These are phyloP conservation scores for Aspergillus costaricaensis DNA, from an alignment of 2,329 filamentous ascomycete species.

Conservation along the genomic window DNA sequence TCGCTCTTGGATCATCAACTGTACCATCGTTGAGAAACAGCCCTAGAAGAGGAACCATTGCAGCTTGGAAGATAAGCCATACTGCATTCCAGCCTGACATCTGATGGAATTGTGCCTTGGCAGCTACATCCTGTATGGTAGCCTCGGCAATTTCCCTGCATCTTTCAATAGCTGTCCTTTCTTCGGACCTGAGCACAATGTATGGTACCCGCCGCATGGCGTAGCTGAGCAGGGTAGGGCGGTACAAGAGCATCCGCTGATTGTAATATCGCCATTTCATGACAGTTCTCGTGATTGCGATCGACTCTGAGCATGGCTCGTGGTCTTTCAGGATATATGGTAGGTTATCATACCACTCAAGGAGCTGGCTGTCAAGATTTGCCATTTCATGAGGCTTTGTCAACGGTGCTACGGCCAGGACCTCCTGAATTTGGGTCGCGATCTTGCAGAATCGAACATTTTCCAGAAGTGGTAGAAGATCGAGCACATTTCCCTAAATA, in stretches of 20 bases:
- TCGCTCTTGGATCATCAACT: slow-evolving; percentile 62
- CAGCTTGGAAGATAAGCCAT: slow-evolving; percentile 79
- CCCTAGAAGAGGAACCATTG: slow-evolving; percentile 75
- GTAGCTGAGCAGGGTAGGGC: slow-evolving; percentile 70
- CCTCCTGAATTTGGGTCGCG: slow-evolving; percentile 74
- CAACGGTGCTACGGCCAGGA: slow-evolving; percentile 68
- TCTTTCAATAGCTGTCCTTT: slow-evolving; percentile 66
- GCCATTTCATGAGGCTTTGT: slow-evolving; percentile 67
- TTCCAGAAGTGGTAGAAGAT: slow-evolving; percentile 70
- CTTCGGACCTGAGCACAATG: slow-evolving; percentile 58
- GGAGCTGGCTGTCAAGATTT: slow-evolving; percentile 66
- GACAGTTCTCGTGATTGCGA: slow-evolving; percentile 69
- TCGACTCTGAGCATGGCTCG: slow-evolving; percentile 69
- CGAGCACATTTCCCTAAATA: slow-evolving; percentile 59
- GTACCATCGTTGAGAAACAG: slow-evolving; percentile 57
- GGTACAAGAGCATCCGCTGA: slow-evolving; percentile 72
- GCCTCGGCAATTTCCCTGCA: slow-evolving; percentile 70
- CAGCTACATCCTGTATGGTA: slow-evolving; percentile 71
- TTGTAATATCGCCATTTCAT: slow-evolving; percentile 85
- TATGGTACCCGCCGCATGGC: slow-evolving; percentile 56
- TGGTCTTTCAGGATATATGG: slow-evolving; percentile 65
- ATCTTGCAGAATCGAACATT: slow-evolving; percentile 80
- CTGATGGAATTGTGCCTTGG: slow-evolving; percentile 70
- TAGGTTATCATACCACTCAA: slow-evolving; percentile 71
- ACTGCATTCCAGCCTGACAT: slow-evolving; percentile 80